These are phyloP conservation scores for Microdochium bolleyi DNA, from an alignment of 2,329 filamentous ascomycete species.

Conservation along the genomic window DNA sequence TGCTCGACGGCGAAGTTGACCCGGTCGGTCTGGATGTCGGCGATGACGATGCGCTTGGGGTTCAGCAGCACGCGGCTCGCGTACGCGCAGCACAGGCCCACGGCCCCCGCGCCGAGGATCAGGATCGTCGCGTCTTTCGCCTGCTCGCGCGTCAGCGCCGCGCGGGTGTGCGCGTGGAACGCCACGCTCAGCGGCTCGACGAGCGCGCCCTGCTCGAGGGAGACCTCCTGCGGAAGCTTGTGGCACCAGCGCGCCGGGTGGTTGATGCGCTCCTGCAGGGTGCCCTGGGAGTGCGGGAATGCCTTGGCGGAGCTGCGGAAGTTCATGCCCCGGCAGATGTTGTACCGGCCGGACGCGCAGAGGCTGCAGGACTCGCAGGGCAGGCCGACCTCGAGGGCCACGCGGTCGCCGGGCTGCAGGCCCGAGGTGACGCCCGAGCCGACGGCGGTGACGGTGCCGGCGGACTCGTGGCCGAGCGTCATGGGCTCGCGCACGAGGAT, in stretches of 20 bases:
- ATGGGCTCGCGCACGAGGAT: constrained; percentile 48
- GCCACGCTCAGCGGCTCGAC: constrained; percentile 53
- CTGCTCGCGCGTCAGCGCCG: constrained; percentile 18
- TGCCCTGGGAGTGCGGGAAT: constrained; percentile 49
- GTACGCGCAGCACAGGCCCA: constrained; percentile 51
- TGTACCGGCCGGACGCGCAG: constrained; percentile 49
- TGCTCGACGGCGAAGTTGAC: constrained; percentile 48
- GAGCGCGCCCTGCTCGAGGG: constrained; percentile 46
- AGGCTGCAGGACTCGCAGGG: constrained; percentile 43
- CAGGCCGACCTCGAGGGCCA: constrained; percentile 52
- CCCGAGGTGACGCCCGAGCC: constrained; percentile 46
- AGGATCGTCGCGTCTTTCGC: constrained; percentile 34
- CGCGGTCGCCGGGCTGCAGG: constrained; percentile 60
- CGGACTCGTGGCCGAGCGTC: constrained; percentile 60
- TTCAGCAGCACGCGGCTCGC: constrained; percentile 40
- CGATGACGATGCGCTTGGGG: constrained; percentile 38
- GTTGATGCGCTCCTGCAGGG: constrained; percentile 47
- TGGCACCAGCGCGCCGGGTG: constrained; percentile 50
- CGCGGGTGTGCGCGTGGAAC: constrained; percentile 45
- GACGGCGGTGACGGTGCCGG: constrained; percentile 53
- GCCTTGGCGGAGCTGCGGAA: constrained; percentile 51
- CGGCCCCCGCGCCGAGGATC: constrained; percentile 52
- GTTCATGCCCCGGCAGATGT: constrained; percentile 49
- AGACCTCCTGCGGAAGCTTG: constrained; percentile 40
- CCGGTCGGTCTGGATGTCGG: constrained; percentile 48